Conservation (phyloP, 345 rosid genomes). For the Cardiospermum halicacabum region DNA sequence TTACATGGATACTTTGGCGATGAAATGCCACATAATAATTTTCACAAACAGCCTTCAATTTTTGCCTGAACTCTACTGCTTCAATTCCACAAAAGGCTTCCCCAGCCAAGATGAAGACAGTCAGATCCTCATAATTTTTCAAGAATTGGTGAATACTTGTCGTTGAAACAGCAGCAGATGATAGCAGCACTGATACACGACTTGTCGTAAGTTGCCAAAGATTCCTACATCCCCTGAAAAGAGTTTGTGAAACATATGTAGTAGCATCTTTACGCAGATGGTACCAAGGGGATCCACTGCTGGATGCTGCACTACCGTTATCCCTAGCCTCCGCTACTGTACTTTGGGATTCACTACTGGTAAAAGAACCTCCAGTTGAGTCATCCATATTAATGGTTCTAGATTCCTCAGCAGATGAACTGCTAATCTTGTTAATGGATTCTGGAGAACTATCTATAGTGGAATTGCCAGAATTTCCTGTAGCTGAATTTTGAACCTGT, state of each 20-base stretch:
- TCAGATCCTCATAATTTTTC: slow-evolving; percentile 86
- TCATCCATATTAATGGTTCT: slow-evolving; percentile 22
- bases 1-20: slow-evolving; percentile 82
- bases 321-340: slow-evolving; percentile 38
- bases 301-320: slow-evolving; percentile 53
- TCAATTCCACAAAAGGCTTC: slow-evolving; percentile 95
- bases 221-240: slow-evolving; percentile 86
- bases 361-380: slow-evolving; percentile 25
- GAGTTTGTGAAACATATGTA: slow-evolving; percentile 76
- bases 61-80: slow-evolving; percentile 89
- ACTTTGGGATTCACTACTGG: slow-evolving; percentile 24
- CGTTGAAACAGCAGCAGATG: slow-evolving; percentile 72
- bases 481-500: slow-evolving; percentile 35
- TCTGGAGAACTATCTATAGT: slow-evolving; percentile 28
- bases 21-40: slow-evolving; percentile 80
- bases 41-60: slow-evolving; percentile 84
- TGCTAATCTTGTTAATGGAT: slow-evolving; percentile 30
- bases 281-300: slow-evolving; percentile 88
- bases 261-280: slow-evolving; percentile 87
- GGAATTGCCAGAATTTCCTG: slow-evolving; percentile 32
- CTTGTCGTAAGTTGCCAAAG: slow-evolving; percentile 98
- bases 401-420: slow-evolving; percentile 35
- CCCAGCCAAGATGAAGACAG: slow-evolving; percentile 83
- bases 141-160: slow-evolving; percentile 95
- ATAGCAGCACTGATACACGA: slow-evolving; percentile 86